Evolutionary conservation across 345 rosid genomes (phyloP), one percentile per base, ranked within the genome.

Genomic region (Acer saccharum): DNA sequence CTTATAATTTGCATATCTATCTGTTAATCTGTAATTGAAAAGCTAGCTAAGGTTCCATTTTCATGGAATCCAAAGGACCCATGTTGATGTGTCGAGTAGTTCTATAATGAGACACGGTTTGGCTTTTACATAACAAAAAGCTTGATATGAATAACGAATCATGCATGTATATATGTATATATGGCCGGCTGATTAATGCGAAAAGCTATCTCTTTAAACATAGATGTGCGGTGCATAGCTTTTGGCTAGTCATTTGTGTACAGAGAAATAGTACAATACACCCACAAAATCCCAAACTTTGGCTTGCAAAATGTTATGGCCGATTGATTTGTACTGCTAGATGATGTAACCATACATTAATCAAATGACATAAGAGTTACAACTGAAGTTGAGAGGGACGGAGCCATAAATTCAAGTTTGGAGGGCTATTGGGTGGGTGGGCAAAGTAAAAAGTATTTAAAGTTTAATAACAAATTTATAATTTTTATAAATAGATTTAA

Each of bases 71-170:
- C 69, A 35, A 3, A 69, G 73, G 81, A 79, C 82, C 76, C 73
- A 79, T 72, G 23, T 71, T 46, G 73, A 65, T 68, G 71, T 73
- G 77, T 29, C 65, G 62, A 20, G 62, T 29, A 25, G 63, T 72
- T 39, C 63, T 69, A 79, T 54, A 82, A 83, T 68, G 82, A 83
- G 90, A 83, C 88, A 85, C 4, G 74, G 87, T 78, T 83, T 39
- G 75, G 84, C 88, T 87, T 87, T 85, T 80, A 20, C 84, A 61
- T 66, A 72, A 17, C 79, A 78, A 63, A 68, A 54, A 54, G 58
- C 58, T 54, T 54, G 2, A 54, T 16, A 54, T 54, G 58, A 54
- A 14, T 16, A 50, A 4, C 18, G 17, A 4, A 54, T 54, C 50
- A 46, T 2, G 12, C 50, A 43, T 43, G 10, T 9, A 50, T 13